Base-by-base conservation (phyloP, 2,329 filamentous ascomycete genomes). In the Aureobasidium musti region DNA sequence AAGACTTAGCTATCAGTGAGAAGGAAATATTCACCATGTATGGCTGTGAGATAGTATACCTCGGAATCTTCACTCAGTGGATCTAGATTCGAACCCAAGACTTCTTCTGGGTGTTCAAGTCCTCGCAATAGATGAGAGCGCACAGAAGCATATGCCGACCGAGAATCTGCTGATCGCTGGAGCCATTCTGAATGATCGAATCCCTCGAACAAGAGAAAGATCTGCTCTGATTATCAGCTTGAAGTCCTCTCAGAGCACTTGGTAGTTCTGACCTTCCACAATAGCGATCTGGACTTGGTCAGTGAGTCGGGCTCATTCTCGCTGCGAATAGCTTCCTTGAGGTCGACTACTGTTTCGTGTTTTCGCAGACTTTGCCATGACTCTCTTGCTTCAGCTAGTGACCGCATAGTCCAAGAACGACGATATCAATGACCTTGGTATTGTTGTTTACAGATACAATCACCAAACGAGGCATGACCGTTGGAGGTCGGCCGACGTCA, bases 21-120 rank as follows among this genome's bases (percentile, higher is more conserved):
- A 75, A 47, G 70, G 28, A 17, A 68, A 33, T 30, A 8, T 28
- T 49, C 68, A 56, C 68, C 65, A 69, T 67, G 65, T 65, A 21
- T 30, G 66, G 52, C 35, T 45, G 47, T 41, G 47, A 49, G 45
- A 23, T 71, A 67, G 67, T 67, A 77, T 84, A 89, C 87, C 79
- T 86, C 82, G 72, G 85, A 82, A 75, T 96, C 92, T 73, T 97
- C 94, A 69, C 91, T 90, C 71, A 99, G 82, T 26, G 95, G 95
- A 77, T 99, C 95, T 33, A 88, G 81, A 5, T 86, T 84, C 26
- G 90, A 87, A 66, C 89, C 85, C 67, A 97, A 19, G 11, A 64
- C 82, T 72, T 92, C 87, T 75, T 96, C 89, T 0, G 92, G 92
- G 70, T 96, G 89, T 68, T 92, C 87, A 74, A 96, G 91, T 70